phyloP scores from a whole-genome alignment of 148 eudicot genomes.

The Rhododendron vialii region DNA sequence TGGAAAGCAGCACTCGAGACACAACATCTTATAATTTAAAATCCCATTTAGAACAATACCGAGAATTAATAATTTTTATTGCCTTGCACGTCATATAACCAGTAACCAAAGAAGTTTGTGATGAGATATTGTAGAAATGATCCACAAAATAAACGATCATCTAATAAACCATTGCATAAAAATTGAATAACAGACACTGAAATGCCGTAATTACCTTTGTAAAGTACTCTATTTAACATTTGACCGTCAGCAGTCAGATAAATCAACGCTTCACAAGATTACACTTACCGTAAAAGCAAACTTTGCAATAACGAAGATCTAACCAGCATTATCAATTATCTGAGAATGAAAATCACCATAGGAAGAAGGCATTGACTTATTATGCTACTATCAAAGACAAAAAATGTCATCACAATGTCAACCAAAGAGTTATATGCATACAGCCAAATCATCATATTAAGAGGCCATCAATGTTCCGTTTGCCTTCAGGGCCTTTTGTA shows the following conservation, averaged over 20 bases:
- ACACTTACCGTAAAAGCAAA: not conserved
- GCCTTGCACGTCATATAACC: not conserved
- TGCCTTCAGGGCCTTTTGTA: conserved; percentile 93
- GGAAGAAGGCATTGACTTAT: not conserved
- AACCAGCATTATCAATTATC: not conserved
- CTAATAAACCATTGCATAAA: not conserved
- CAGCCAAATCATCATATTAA: conserved; percentile 26
- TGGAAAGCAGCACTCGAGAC: not conserved
- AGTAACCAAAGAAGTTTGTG: not conserved
- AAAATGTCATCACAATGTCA: not conserved
- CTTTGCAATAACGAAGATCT: not conserved
- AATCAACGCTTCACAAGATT: not conserved
- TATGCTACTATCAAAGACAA: not conserved
- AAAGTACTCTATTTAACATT: not conserved
- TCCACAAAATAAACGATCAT: not conserved
- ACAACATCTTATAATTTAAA: not conserved
- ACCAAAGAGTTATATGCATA: not conserved
- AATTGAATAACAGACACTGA: not conserved
- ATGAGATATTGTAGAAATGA: not conserved
- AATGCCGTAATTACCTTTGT: not conserved
- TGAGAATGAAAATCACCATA: not conserved
- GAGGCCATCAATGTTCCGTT: conserved; percentile 78
- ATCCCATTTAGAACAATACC: not conserved
- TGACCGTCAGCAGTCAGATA: not conserved
- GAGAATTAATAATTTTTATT: not conserved